Evolutionary conservation across 371 early-diverging fungal genomes (phyloP), one percentile per base, ranked within the genome.

Genomic region (Mucor lusitanicus): DNA sequence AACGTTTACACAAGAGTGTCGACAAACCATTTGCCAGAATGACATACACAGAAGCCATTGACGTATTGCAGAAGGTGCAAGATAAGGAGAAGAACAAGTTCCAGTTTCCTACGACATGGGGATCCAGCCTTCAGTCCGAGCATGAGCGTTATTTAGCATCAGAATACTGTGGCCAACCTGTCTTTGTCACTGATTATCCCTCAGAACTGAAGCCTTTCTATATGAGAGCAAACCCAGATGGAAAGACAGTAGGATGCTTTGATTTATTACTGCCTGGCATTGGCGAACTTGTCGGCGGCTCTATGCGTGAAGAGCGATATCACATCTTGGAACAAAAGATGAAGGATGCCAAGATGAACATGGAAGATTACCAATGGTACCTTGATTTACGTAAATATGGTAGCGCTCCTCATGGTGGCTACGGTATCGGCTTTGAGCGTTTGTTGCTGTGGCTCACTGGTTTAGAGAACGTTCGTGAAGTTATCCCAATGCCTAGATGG

Each of bases 151-250:
- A 86, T 76, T 76, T 97, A 35, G 91, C 94, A 0, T 85, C 89
- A 0, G 78, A 74, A n/a, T 82, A 89, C 55, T 91, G 90, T 65
- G 64, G 77, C 0, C 73, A 72, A 21, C 97, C 98, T 0, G 94
- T 96, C 3, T 97, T 96, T 84, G 93, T 97, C 6, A 95, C 93
- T 6, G 88, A 97, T 63, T 97, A 97, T 72, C 98, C 98, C 1
- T 73, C 80, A 0, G 73, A 72, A 2, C 67, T 90, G 48, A 97
- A 97, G 75, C 95, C 98, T 0, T 97, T 97, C 68, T 97, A 97
- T 68, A 97, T 97, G 98, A 83, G 88, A 60, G 80, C 84, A 6
- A 90, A 92, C 32, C 78, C 76, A 21, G 68, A 77, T 59, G 75
- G 81, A 5, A 75, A 78, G 39, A 95, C 95, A 0, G 98, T 94